phyloP scores from a whole-genome alignment of 306 rosid species.

The Sindora glabra region DNA sequence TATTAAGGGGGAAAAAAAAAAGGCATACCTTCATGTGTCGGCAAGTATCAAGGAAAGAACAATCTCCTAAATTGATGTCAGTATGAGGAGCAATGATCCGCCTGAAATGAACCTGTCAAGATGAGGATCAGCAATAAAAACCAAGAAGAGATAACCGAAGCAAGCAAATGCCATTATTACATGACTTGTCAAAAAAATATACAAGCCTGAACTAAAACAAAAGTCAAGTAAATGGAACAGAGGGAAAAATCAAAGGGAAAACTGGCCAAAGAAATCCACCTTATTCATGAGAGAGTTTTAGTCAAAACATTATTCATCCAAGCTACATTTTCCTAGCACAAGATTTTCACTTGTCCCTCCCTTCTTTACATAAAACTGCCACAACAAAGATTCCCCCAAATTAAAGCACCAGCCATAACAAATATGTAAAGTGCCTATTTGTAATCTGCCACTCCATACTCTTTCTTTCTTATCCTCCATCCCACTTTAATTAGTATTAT shows the following conservation, averaged over 20 bases:
- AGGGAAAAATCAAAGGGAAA: not conserved
- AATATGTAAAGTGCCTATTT: not conserved
- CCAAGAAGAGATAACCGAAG: not conserved
- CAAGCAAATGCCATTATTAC: not conserved
- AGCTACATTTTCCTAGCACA: not conserved
- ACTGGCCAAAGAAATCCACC: not conserved
- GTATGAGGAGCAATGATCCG: constrained; percentile 95
- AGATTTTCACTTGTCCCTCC: not conserved
- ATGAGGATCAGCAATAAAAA: constrained; percentile 8
- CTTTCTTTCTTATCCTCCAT: not conserved
- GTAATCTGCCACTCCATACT: too few relatives aligned
- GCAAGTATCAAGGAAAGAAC: constrained; percentile 95
- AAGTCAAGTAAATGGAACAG: not conserved
- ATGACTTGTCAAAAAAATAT: not conserved
- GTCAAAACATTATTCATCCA: not conserved
- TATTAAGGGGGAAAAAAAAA: constrained; percentile 4
- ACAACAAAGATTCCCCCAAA: too few relatives aligned
- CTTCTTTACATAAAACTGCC: not conserved
- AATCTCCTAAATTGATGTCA: constrained; percentile 90
- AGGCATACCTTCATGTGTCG: constrained; percentile 91
- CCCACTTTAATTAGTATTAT: not conserved
- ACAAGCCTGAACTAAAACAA: not conserved
- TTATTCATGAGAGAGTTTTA: not conserved
- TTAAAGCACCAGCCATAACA: too few relatives aligned
- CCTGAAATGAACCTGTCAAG: constrained; percentile 85